Conservation (phyloP, 768 basidiomycete genomes). For the Dacryopinax spathularia region DNA sequence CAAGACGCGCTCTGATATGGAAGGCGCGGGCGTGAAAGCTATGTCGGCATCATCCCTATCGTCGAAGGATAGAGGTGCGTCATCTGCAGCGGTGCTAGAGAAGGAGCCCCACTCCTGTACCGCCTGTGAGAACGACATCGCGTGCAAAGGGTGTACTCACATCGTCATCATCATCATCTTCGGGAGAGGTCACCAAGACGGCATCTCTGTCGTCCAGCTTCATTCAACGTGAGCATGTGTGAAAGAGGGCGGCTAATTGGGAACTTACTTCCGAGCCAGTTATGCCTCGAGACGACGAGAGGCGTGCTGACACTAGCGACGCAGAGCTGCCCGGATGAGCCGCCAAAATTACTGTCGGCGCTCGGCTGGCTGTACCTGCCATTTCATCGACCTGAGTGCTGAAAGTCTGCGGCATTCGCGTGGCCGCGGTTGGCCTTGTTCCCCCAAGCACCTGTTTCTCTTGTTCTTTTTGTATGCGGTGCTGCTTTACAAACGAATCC, state of each 20-base stretch:
- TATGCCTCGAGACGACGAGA: neutral
- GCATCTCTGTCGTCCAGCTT: neutral
- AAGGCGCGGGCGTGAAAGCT: neutral
- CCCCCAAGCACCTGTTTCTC: neutral
- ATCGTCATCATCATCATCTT: neutral
- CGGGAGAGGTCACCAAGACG: neutral
- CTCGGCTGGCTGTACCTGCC: neutral
- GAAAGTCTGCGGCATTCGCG: neutral
- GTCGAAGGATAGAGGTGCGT: neutral
- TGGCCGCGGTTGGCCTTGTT: neutral
- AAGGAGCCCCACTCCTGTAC: conserved; percentile 1
- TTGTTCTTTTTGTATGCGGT: neutral
- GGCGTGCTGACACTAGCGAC: neutral
- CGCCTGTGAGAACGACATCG: neutral
- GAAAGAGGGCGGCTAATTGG: neutral
- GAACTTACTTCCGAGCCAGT: neutral
- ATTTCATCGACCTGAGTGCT: neutral
- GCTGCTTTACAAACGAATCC: conserved; percentile 59
- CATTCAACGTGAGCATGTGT: neutral
- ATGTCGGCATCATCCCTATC: neutral
- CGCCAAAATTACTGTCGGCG: neutral
- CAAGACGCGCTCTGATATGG: neutral
- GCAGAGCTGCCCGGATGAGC: neutral
- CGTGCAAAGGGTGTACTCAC: neutral
- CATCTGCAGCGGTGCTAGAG: neutral